A percentile compares a stretch with the other conserved stretches of the same genome.
These are phyloP conservation scores for Stenogyne calaminthoides DNA, from an alignment of 305 asterid species.

Conservation along the genomic window DNA sequence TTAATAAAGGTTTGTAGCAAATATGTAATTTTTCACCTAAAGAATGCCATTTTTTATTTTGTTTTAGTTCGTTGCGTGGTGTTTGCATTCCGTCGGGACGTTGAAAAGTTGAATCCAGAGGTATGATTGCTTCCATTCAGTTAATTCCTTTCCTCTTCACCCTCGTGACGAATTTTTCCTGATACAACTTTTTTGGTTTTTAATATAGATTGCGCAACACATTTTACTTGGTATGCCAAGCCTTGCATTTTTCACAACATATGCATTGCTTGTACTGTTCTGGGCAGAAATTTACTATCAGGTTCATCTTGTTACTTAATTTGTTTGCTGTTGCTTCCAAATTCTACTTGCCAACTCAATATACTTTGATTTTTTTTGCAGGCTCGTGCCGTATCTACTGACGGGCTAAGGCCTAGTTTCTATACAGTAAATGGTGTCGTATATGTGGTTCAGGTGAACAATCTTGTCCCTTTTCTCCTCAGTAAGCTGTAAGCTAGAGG, in stretches of 20 bases:
- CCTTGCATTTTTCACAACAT: slow-evolving; percentile 94
- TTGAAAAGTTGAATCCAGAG: slow-evolving; percentile 79
- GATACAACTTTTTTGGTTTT: slow-evolving; percentile 25
- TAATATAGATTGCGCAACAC: slow-evolving; percentile 78
- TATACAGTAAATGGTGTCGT: slow-evolving; percentile 77
- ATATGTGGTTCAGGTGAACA: slow-evolving; percentile 82
- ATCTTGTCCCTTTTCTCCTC: slow-evolving; percentile 18
- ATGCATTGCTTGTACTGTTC: slow-evolving; percentile 87
- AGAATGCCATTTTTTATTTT: slow-evolving; percentile 13
- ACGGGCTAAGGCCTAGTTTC: slow-evolving; percentile 90
- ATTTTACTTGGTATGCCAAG: slow-evolving; percentile 95
- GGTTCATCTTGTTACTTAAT: slow-evolving; percentile 45
- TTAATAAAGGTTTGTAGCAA: no score
- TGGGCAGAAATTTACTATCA: slow-evolving; percentile 99
- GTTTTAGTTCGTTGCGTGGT: slow-evolving; percentile 75
- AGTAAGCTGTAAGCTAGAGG: slow-evolving; percentile 12
- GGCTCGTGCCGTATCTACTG: slow-evolving; percentile 99
- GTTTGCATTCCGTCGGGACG: slow-evolving; percentile 72
- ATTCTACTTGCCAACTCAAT: background rate
- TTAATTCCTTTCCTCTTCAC: background rate
- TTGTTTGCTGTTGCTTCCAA: slow-evolving; percentile 22
- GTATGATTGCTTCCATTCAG: slow-evolving; percentile 37
- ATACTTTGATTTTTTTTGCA: slow-evolving; percentile 25
- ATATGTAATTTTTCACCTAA: background rate
- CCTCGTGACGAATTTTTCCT: slow-evolving; percentile 6